A percentile compares a stretch with the other conserved stretches of the same genome.
Evolutionary conservation across 2,329 filamentous ascomycete species (phyloP).

Genomic region (Aspergillus sclerotialis): DNA sequence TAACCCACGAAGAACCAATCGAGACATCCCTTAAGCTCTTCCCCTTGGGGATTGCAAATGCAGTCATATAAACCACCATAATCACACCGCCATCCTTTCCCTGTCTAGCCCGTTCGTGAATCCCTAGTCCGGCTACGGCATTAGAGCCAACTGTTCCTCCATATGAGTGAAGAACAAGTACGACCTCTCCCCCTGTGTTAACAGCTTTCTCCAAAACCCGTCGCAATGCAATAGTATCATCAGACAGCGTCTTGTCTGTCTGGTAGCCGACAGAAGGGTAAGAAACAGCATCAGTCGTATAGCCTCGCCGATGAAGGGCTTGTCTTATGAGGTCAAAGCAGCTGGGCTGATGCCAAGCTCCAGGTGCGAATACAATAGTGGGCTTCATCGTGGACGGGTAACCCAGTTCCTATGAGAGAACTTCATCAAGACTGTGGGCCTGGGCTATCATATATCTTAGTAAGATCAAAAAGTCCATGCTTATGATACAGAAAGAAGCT

Average conservation of each 20-base stretch:
- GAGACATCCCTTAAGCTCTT: slow-evolving; percentile 23
- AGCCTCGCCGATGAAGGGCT: slow-evolving; percentile 21
- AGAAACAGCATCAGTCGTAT: slow-evolving; percentile 23
- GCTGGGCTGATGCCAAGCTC: slow-evolving; percentile 32
- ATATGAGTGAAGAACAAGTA: slow-evolving; percentile 29
- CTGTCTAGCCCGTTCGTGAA: slow-evolving; percentile 11
- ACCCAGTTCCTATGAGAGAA: no score
- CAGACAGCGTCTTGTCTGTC: slow-evolving; percentile 25
- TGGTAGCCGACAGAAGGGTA: slow-evolving; percentile 22
- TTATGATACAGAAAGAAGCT: no score
- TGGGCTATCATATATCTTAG: no score
- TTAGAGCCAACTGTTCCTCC: slow-evolving; percentile 23
- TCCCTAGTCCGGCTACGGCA: slow-evolving; percentile 23
- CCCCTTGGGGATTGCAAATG: slow-evolving; percentile 30
- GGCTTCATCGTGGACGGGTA: no score
- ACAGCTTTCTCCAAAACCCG: slow-evolving; percentile 16
- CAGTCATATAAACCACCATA: slow-evolving; percentile 24
- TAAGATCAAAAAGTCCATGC: no score
- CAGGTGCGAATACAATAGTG: slow-evolving; percentile 32
- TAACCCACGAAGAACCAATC: slow-evolving; percentile 16
- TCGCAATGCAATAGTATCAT: slow-evolving; percentile 26
- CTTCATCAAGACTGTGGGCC: no score
- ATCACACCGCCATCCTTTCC: slow-evolving; percentile 23
- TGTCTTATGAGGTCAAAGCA: slow-evolving; percentile 25
- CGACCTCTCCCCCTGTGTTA: slow-evolving; percentile 17